phyloP scores from a whole-genome alignment of 192 early-diverging fungal genomes.

The Geosiphon pyriformis region DNA sequence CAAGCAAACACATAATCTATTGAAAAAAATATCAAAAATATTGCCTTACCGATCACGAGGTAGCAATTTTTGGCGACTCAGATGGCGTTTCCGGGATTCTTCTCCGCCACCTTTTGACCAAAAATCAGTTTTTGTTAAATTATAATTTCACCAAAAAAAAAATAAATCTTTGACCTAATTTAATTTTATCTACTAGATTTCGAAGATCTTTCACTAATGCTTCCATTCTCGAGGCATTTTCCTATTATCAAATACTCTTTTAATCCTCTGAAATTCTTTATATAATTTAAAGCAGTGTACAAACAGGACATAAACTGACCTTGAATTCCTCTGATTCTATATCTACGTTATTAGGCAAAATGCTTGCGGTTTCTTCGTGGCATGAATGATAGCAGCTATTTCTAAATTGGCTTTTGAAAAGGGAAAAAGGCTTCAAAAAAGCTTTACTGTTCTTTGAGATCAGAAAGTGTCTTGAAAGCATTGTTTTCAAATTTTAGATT shows the following conservation, averaged over 20 bases:
- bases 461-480: too few relatives aligned
- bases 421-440: neutral
- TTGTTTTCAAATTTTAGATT: too few relatives aligned
- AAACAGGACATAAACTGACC: slow-evolving; percentile 36
- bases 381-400: slow-evolving; percentile 27
- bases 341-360: slow-evolving; percentile 69
- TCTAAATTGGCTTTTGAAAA: neutral
- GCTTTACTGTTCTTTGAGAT: too few relatives aligned
- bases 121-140: neutral
- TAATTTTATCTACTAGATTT: slow-evolving; percentile 60
- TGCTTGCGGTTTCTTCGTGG: slow-evolving; percentile 48
- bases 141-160: neutral
- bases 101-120: slow-evolving; percentile 69
- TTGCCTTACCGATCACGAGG: slow-evolving; percentile 76
- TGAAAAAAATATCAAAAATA: too few relatives aligned
- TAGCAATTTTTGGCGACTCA: slow-evolving; percentile 80
- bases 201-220: slow-evolving; percentile 60
- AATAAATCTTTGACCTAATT: slow-evolving; percentile 52
- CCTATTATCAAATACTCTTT: slow-evolving; percentile 42
- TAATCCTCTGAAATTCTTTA: neutral
- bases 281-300: too few relatives aligned
- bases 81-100: slow-evolving; percentile 76
- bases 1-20: too few relatives aligned
- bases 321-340: slow-evolving; percentile 65
- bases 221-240: slow-evolving; percentile 69